Conservation (phyloP, 495 filamentous ascomycete species). For the Emericellopsis terricola region DNA sequence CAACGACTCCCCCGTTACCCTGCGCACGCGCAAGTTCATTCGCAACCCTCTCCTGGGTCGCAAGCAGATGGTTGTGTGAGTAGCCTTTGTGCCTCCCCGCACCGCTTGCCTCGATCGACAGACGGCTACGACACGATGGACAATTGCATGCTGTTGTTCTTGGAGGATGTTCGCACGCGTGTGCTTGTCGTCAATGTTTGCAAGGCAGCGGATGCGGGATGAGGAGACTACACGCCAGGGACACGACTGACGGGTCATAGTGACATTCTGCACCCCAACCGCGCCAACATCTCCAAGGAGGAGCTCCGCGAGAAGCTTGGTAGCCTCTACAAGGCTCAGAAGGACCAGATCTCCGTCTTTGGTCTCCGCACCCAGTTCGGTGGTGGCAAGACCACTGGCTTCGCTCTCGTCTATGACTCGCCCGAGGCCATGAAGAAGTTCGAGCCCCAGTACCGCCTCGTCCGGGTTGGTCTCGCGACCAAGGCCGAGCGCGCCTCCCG, state of each 20-base stretch:
- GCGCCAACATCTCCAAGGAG: constrained; percentile 96
- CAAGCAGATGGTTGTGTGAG: constrained; percentile 99
- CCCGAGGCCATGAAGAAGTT: constrained; percentile 98
- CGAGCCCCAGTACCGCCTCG: constrained; percentile 92
- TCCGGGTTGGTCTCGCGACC: constrained; percentile 71
- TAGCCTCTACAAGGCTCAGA: constrained; percentile 90
- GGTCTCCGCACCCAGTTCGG: constrained; percentile 97
- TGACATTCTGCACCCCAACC: constrained; percentile 98
- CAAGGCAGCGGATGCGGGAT: too few relatives aligned
- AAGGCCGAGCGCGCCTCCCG: constrained; percentile 94
- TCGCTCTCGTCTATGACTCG: constrained; percentile 96
- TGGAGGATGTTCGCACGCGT: too few relatives aligned
- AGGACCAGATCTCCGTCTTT: constrained; percentile 93
- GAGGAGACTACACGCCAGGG: too few relatives aligned
- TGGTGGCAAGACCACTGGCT: constrained; percentile 98
- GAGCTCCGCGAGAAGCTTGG: constrained; percentile 90
- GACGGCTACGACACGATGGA: not conserved
- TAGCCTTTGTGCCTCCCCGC: constrained; percentile 9
- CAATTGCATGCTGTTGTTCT: too few relatives aligned
- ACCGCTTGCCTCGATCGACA: not conserved
- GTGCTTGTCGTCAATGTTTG: too few relatives aligned
- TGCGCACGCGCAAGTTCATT: constrained; percentile 99
- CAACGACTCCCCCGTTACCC: constrained; percentile 60
- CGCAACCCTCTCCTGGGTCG: constrained; percentile 95
- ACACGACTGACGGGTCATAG: too few relatives aligned